Evolutionary conservation across 73 alveolate species (phyloP).

Genomic region (Effrenium voratum): DNA sequence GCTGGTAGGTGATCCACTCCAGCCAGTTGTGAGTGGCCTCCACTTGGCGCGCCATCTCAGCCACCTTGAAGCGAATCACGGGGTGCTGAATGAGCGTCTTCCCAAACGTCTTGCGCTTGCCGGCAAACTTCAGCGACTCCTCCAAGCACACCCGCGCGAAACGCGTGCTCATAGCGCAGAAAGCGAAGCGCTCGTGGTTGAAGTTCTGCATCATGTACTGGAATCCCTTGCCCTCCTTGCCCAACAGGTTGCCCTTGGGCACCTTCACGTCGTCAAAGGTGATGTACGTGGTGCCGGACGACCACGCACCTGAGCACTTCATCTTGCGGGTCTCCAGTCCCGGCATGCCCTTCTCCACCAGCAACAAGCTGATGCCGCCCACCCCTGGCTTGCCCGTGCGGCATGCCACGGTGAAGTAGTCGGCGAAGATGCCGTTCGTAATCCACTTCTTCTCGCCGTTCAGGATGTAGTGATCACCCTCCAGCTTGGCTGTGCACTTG

Average conservation of each 20-base stretch:
- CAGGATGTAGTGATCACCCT: slow-evolving; percentile 86
- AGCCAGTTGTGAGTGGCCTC: slow-evolving; percentile 71
- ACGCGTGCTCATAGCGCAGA: slow-evolving; percentile 83
- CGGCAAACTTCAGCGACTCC: slow-evolving; percentile 7
- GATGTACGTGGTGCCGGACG: slow-evolving; percentile 82
- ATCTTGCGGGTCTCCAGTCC: slow-evolving; percentile 80
- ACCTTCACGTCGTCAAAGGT: slow-evolving; percentile 90
- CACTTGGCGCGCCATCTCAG: slow-evolving; percentile 73
- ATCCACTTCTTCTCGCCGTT: slow-evolving; percentile 94
- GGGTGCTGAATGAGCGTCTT: slow-evolving; percentile 69
- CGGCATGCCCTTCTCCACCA: slow-evolving; percentile 67
- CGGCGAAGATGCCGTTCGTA: slow-evolving; percentile 89
- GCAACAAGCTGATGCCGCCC: slow-evolving; percentile 85
- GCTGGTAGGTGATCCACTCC: slow-evolving; percentile 78
- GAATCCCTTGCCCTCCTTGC: slow-evolving; percentile 90
- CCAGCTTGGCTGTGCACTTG: slow-evolving; percentile 62
- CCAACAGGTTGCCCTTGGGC: slow-evolving; percentile 81
- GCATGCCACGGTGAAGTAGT: slow-evolving; percentile 93
- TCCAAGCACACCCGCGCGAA: slow-evolving; percentile 87
- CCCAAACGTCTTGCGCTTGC: slow-evolving; percentile 61
- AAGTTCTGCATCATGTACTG: slow-evolving; percentile 83
- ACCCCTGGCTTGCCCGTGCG: slow-evolving; percentile 88
- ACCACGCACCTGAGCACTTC: slow-evolving; percentile 93
- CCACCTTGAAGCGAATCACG: slow-evolving; percentile 83
- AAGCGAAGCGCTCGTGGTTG: slow-evolving; percentile 83